phyloP scores from a whole-genome alignment of 2,329 filamentous ascomycete genomes.

The Beauveria bassiana region DNA sequence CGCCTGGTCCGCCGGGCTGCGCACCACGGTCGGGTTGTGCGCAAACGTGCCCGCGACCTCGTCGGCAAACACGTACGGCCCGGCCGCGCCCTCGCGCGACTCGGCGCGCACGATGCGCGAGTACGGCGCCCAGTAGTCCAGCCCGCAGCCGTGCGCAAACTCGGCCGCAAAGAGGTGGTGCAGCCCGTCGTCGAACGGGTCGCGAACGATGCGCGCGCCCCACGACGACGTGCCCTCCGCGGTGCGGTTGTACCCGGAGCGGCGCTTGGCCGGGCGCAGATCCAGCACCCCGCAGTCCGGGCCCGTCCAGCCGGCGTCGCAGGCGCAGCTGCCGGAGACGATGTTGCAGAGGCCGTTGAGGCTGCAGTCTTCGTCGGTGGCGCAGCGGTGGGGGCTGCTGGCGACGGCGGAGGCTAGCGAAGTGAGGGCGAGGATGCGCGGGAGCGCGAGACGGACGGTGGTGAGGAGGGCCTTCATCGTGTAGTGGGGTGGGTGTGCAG shows the following conservation, averaged over 20 bases:
- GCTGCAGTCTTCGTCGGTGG: constrained; percentile 22
- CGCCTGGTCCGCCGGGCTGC: constrained; percentile 33
- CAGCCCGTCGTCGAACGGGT: constrained; percentile 26
- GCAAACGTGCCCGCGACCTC: constrained; percentile 34
- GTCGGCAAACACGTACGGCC: constrained; percentile 35
- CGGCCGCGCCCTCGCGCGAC: constrained; percentile 33
- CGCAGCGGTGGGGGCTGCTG: constrained; percentile 11
- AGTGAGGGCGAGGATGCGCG: background rate
- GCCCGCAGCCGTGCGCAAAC: constrained; percentile 36
- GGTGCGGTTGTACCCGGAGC: constrained; percentile 40
- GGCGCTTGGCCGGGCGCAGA: constrained; percentile 30
- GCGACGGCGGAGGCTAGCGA: background rate
- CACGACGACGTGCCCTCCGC: constrained; percentile 35
- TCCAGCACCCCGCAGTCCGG: constrained; percentile 37
- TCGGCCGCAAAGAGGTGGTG: constrained; percentile 40
- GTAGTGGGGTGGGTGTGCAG: background rate
- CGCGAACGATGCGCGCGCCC: constrained; percentile 39
- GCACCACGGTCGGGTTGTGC: constrained; percentile 39
- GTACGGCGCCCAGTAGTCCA: constrained; percentile 39
- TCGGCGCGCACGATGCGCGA: constrained; percentile 38
- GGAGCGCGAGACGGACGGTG: background rate
- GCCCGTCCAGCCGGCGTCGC: constrained; percentile 36
- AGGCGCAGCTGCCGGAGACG: constrained; percentile 14
- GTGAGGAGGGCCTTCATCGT: background rate
- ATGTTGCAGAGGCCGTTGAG: constrained; percentile 22